A percentile compares a stretch with the other conserved stretches of the same genome.
Evolutionary conservation across 2,329 filamentous ascomycete species (phyloP).

Genomic region (Penicillium rolfsii): DNA sequence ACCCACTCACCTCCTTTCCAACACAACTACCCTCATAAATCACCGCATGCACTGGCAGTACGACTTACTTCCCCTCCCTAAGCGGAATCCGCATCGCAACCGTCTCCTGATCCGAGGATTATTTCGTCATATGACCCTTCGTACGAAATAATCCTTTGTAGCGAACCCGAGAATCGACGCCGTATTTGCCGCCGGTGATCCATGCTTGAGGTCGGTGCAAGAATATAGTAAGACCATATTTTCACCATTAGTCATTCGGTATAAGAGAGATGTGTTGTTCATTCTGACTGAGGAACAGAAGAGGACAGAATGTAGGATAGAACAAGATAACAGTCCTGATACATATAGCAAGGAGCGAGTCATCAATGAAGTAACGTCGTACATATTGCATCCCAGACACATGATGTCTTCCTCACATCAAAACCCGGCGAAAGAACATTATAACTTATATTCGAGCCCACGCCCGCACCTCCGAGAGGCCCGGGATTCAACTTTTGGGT

Average conservation of each 20-base stretch:
- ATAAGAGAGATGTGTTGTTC: background rate
- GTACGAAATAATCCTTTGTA: slow-evolving; percentile 43
- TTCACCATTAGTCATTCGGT: background rate
- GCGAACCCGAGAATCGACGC: slow-evolving; percentile 50
- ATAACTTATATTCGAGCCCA: slow-evolving; percentile 41
- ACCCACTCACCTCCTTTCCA: slow-evolving; percentile 17
- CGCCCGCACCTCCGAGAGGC: slow-evolving; percentile 22
- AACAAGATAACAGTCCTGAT: background rate
- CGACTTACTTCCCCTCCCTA: slow-evolving; percentile 23
- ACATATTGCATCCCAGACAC: slow-evolving; percentile 50
- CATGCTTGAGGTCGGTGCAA: slow-evolving; percentile 30
- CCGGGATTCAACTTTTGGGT: slow-evolving; percentile 40
- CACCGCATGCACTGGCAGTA: slow-evolving; percentile 45
- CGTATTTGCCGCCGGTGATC: slow-evolving; percentile 47
- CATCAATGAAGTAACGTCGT: background rate
- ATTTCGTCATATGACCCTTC: slow-evolving; percentile 48
- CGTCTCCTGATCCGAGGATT: slow-evolving; percentile 46
- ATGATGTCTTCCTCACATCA: slow-evolving; percentile 47
- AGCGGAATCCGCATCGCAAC: slow-evolving; percentile 45
- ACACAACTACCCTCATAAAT: slow-evolving; percentile 48
- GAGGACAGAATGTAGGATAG: background rate
- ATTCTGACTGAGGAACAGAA: background rate
- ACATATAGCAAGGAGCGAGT: background rate
- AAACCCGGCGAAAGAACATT: slow-evolving; percentile 43
- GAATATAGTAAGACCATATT: background rate